Percentiles rank a stretch among this genome's conserved stretches.
These are phyloP conservation scores for Pseudoturritis turrita DNA, from an alignment of 345 rosid genomes.

Conservation along the genomic window DNA sequence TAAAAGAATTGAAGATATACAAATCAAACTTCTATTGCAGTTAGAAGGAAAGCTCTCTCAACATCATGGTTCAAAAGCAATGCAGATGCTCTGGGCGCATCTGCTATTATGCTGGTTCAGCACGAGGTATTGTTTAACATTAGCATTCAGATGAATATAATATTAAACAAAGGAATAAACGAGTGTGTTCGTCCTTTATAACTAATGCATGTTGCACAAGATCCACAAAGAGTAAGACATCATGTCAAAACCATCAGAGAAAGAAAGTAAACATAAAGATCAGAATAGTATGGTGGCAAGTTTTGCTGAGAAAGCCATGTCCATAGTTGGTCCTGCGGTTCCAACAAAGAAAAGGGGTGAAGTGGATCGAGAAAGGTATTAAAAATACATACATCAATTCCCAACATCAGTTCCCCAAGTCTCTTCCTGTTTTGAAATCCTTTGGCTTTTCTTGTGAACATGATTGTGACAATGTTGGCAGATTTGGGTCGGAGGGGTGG, in stretches of 20 bases:
- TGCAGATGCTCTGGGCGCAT: constrained; percentile 88
- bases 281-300: constrained; percentile 53
- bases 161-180: neutral
- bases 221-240: constrained; percentile 22
- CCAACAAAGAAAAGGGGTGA: constrained; percentile 91
- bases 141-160: neutral
- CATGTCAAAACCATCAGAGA: constrained; percentile 36
- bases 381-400: neutral
- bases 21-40: neutral
- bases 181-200: neutral
- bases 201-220: constrained; percentile 29
- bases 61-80: neutral
- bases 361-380: constrained; percentile 91
- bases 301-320: constrained; percentile 95
- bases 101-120: constrained; percentile 67
- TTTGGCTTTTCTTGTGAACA: constrained; percentile 31
- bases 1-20: no score
- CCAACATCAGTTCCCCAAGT: constrained; percentile 3
- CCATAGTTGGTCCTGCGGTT: constrained; percentile 90
- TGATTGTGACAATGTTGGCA: constrained; percentile 81
- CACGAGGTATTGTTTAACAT: constrained; percentile 47
- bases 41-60: neutral
- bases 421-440: constrained; percentile 7
- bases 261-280: constrained; percentile 36
- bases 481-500: constrained; percentile 97